Conservation (phyloP, 1,139 yeast species). For the Blastobotrys buckinghamii region DNA sequence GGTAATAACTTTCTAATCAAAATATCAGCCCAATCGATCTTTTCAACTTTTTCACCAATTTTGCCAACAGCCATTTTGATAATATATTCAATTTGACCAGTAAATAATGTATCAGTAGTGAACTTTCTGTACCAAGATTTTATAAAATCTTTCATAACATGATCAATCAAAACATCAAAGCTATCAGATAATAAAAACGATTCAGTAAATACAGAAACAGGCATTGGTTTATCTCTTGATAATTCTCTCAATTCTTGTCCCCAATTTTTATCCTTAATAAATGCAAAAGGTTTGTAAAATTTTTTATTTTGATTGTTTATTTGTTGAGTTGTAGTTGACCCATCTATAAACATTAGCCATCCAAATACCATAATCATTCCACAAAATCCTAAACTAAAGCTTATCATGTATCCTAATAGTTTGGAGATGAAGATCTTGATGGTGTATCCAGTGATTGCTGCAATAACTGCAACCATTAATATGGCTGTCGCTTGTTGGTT, state of each 20-base stretch:
- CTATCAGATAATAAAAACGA: constrained; percentile 51
- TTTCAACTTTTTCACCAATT: constrained; percentile 39
- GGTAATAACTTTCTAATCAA: constrained; percentile 59
- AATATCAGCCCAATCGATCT: constrained; percentile 51
- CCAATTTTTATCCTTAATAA: constrained; percentile 21
- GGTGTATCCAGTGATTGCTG: constrained; percentile 18
- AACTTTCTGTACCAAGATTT: constrained; percentile 56
- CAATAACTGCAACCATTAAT: constrained; percentile 3
- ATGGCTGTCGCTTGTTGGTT: constrained; percentile 4
- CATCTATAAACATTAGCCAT: constrained; percentile 18
- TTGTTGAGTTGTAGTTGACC: not conserved
- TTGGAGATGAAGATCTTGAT: constrained; percentile 19
- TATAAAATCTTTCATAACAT: constrained; percentile 57
- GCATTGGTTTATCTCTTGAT: constrained; percentile 20
- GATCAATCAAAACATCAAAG: constrained; percentile 46
- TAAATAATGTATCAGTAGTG: constrained; percentile 46
- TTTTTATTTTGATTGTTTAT: constrained; percentile 6
- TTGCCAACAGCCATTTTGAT: constrained; percentile 41
- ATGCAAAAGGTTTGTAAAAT: constrained; percentile 17
- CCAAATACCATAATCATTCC: constrained; percentile 8
- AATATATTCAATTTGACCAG: constrained; percentile 46
- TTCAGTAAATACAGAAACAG: constrained; percentile 41
- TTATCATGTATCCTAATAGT: constrained; percentile 20
- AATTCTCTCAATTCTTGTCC: constrained; percentile 19
- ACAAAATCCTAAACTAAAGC: constrained; percentile 18